Percentiles rank a stretch among this genome's conserved stretches.
Conservation (phyloP, 306 rosid genomes). For the Senna tora region DNA sequence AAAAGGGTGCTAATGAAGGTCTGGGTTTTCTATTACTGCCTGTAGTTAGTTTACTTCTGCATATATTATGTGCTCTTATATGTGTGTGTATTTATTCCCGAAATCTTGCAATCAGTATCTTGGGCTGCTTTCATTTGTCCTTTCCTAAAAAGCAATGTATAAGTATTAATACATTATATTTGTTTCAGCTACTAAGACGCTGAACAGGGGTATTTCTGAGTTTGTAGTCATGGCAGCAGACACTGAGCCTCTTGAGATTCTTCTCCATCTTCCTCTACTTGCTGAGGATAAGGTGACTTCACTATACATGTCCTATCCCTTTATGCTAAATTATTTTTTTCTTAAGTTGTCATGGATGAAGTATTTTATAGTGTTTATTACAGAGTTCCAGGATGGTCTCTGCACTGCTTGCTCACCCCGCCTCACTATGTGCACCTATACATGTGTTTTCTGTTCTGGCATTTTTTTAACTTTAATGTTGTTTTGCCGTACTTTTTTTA, state of each 20-base stretch:
- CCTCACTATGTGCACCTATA: too few relatives aligned
- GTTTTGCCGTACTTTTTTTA: background rate
- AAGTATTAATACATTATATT: background rate
- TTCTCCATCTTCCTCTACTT: slow-evolving; percentile 84
- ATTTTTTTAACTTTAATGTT: background rate
- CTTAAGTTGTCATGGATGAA: background rate
- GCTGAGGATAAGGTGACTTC: slow-evolving; percentile 84
- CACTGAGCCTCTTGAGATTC: slow-evolving; percentile 88
- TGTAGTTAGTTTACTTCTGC: too few relatives aligned
- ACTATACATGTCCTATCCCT: background rate
- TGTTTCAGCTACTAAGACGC: slow-evolving; percentile 82
- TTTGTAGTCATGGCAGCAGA: slow-evolving; percentile 91
- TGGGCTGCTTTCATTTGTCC: background rate
- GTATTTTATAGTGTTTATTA: background rate
- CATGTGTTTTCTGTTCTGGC: too few relatives aligned
- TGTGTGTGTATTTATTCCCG: too few relatives aligned
- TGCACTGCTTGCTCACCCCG: too few relatives aligned
- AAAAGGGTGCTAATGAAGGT: slow-evolving; percentile 98
- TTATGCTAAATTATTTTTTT: background rate
- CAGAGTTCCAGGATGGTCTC: too few relatives aligned
- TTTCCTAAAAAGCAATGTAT: background rate
- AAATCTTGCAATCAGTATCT: background rate
- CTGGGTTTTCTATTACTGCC: background rate
- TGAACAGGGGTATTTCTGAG: slow-evolving; percentile 89
- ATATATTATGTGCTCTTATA: background rate